Conservation (phyloP, 768 basidiomycete species). For the Xerocomus brunneocitrinus region DNA sequence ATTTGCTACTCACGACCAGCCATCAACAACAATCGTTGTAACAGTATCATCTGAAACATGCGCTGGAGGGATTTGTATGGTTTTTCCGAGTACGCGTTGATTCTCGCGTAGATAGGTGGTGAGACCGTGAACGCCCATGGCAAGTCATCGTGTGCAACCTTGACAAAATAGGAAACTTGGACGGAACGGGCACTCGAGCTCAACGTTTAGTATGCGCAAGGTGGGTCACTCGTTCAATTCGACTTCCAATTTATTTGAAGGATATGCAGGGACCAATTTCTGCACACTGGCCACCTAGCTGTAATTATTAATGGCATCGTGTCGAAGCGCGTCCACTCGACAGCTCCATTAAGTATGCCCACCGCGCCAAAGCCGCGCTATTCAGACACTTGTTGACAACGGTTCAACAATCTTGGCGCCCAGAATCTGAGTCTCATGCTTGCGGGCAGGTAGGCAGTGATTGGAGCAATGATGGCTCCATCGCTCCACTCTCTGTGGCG, state of each 20-base stretch:
- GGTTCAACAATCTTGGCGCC: too few relatives aligned
- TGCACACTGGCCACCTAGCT: slow-evolving; percentile 6
- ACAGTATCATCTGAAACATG: slow-evolving; percentile 6
- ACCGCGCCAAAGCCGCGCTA: background rate
- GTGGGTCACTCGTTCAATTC: background rate
- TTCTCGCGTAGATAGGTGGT: slow-evolving; percentile 49
- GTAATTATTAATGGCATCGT: background rate
- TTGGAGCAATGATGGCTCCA: background rate
- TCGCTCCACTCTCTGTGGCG: background rate
- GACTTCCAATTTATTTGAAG: slow-evolving; percentile 2
- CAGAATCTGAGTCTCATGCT: too few relatives aligned
- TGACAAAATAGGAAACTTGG: slow-evolving; percentile 3
- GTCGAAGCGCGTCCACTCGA: background rate
- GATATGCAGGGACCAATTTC: background rate
- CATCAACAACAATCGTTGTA: slow-evolving; percentile 69
- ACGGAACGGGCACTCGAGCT: too few relatives aligned
- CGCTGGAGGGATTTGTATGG: slow-evolving; percentile 26
- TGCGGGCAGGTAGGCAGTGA: background rate
- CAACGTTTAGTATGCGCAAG: background rate
- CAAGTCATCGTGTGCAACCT: slow-evolving; percentile 7
- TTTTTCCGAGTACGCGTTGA: slow-evolving; percentile 36
- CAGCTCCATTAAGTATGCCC: background rate
- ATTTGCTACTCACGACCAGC: slow-evolving; percentile 70
- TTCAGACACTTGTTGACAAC: too few relatives aligned
- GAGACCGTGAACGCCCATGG: slow-evolving; percentile 51